Conservation (phyloP, 495 filamentous ascomycete species). For the Aspergillus homomorphus region DNA sequence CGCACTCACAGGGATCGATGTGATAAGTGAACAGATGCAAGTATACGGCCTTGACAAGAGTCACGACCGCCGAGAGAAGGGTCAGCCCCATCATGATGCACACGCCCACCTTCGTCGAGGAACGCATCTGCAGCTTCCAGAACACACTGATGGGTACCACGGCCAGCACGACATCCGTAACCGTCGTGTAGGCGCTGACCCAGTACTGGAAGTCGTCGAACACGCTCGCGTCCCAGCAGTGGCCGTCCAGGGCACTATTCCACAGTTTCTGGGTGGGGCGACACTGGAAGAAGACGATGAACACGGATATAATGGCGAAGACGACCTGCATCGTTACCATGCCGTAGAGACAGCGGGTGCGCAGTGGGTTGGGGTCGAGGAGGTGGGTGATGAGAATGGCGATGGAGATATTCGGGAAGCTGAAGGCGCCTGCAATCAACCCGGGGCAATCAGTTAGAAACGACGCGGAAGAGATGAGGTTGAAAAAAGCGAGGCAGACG, state of each 20-base stretch:
- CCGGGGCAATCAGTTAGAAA: too few species aligned
- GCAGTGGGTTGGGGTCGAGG: conserved; percentile 22
- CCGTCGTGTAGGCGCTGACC: conserved; percentile 25
- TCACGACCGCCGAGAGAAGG: conserved; percentile 22
- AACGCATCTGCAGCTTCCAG: conserved; percentile 27
- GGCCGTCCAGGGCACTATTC: conserved; percentile 13
- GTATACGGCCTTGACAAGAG: conserved; percentile 21
- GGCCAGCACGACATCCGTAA: conserved; percentile 29
- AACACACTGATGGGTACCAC: conserved; percentile 24
- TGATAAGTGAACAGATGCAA: conserved; percentile 18
- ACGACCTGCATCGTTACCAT: conserved; percentile 24
- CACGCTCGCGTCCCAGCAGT: conserved; percentile 19
- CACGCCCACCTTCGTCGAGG: conserved; percentile 19
- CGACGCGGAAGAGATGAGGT: background rate
- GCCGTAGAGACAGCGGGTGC: conserved; percentile 17
- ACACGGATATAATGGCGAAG: conserved; percentile 21
- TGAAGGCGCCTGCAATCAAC: conserved; percentile 16
- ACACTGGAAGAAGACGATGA: conserved; percentile 28
- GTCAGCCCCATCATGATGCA: conserved; percentile 30
- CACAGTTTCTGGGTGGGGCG: conserved; percentile 19
- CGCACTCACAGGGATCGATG: conserved; percentile 18
- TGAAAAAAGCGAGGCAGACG: background rate
- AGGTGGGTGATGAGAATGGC: conserved; percentile 24
- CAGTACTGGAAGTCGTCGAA: conserved; percentile 22
- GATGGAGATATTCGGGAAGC: conserved; percentile 28